Conservation (phyloP, 306 rosid genomes). For the Vicia villosa region DNA sequence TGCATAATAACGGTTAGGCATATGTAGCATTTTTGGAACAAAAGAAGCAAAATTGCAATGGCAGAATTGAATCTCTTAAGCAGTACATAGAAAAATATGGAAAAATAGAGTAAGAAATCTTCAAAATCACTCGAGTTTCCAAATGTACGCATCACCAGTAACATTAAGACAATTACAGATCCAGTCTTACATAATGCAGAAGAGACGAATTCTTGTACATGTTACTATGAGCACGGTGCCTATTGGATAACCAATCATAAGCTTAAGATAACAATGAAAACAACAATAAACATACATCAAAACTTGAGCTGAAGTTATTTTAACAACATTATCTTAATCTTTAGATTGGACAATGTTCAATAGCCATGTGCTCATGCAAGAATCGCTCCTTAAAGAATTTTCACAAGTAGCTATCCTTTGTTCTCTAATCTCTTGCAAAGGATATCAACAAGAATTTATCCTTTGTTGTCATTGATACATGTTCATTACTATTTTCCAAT, state of each 20-base stretch:
- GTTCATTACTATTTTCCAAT: conserved; percentile 7
- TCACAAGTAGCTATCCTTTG: not conserved
- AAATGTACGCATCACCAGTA: not conserved
- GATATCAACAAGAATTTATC: conserved; percentile 3
- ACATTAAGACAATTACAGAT: conserved; percentile 6
- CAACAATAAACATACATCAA: not conserved
- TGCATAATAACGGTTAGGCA: conserved; percentile 9
- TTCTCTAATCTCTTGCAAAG: conserved; percentile 18
- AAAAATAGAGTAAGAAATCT: not conserved
- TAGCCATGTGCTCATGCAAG: not conserved
- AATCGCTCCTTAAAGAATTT: conserved; percentile 3
- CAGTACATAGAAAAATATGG: not conserved
- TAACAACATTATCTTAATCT: not conserved
- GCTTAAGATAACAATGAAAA: not conserved
- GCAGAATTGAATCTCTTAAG: conserved; percentile 9
- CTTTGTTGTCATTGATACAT: no score
- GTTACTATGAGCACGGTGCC: not conserved
- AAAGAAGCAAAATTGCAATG: not conserved
- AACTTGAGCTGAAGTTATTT: not conserved
- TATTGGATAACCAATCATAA: not conserved
- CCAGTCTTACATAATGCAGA: not conserved
- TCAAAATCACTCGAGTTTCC: conserved; percentile 13
- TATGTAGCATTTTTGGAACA: conserved; percentile 4
- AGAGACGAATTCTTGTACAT: not conserved
- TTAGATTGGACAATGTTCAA: not conserved